These are phyloP conservation scores for Podosphaera leucotricha DNA, from an alignment of 2,329 filamentous ascomycete genomes.

Conservation along the genomic window DNA sequence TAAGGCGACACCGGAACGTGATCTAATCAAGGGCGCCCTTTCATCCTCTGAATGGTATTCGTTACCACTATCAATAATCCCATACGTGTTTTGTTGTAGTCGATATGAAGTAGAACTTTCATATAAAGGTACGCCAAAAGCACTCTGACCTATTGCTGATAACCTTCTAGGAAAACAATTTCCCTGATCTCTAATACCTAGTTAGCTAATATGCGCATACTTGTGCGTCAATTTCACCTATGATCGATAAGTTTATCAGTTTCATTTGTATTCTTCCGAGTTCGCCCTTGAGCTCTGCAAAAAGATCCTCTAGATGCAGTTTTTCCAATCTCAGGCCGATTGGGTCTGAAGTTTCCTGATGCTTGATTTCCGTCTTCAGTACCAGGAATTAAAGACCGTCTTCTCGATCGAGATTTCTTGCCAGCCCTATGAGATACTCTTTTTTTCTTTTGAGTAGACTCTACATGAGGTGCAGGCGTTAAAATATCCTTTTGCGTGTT, in stretches of 20 bases:
- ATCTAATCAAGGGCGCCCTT: conserved; percentile 28
- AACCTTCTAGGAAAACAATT: conserved; percentile 39
- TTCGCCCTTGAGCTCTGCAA: conserved; percentile 27
- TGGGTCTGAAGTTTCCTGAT: conserved; percentile 14
- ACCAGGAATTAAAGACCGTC: conserved; percentile 55
- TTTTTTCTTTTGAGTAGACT: conserved; percentile 26
- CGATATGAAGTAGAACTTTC: conserved; percentile 16
- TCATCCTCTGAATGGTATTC: conserved; percentile 24
- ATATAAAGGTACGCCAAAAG: conserved; percentile 16
- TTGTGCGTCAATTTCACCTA: conserved; percentile 25
- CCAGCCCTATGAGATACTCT: conserved; percentile 53
- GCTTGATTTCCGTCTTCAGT: conserved; percentile 23
- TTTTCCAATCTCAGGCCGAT: conserved; percentile 15
- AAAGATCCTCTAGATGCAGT: conserved; percentile 18
- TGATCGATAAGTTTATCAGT: conserved; percentile 78
- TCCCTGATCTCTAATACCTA: conserved; percentile 16
- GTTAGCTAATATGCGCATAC: conserved; percentile 2
- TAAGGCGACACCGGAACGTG: conserved; percentile 10
- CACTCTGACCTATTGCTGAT: conserved; percentile 22
- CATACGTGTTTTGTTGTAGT: conserved; percentile 15
- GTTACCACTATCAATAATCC: conserved; percentile 21
- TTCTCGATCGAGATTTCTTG: conserved; percentile 52
- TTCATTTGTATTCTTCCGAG: conserved; percentile 66
- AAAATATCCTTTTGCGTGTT: not conserved
- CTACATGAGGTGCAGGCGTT: not conserved